Conservation (phyloP, 148 eudicot genomes). For the Rhododendron molle region DNA sequence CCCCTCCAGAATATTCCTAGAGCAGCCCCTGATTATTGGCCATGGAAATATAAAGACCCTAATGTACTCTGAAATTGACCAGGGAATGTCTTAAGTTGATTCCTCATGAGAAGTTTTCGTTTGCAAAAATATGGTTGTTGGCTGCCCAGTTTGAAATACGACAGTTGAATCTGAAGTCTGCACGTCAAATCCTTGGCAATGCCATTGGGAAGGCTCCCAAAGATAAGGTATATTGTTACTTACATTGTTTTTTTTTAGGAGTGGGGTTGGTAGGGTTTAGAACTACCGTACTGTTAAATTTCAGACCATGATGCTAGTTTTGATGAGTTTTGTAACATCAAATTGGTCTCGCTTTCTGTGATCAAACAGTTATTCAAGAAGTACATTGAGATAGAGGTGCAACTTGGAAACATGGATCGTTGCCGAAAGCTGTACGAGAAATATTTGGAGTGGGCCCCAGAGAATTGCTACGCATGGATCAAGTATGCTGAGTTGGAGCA, state of each 20-base stretch:
- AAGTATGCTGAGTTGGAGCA: constrained; percentile 86
- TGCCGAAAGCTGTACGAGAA: constrained; percentile 87
- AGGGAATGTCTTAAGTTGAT: constrained; percentile 57
- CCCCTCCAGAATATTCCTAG: not conserved
- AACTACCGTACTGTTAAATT: not conserved
- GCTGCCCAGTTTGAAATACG: constrained; percentile 93
- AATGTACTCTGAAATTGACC: constrained; percentile 12
- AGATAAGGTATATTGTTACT: constrained; percentile 57
- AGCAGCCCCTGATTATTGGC: not conserved
- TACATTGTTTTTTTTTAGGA: not conserved
- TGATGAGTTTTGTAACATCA: not conserved
- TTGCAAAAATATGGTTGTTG: constrained; percentile 91
- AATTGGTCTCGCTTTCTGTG: not conserved
- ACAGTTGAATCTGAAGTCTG: constrained; percentile 70
- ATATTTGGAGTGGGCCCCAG: constrained; percentile 92
- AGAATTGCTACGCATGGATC: constrained; percentile 91
- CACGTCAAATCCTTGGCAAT: constrained; percentile 72
- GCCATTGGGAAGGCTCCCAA: constrained; percentile 97
- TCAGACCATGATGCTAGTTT: not conserved
- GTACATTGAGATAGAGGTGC: constrained; percentile 89
- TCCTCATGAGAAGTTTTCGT: constrained; percentile 75
- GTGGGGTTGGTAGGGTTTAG: not conserved
- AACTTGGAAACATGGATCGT: constrained; percentile 80
- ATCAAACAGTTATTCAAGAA: constrained; percentile 71
- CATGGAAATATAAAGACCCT: not conserved